These are phyloP conservation scores for Thermomyces lanuginosus DNA, from an alignment of 2,329 filamentous ascomycete species.

Conservation along the genomic window DNA sequence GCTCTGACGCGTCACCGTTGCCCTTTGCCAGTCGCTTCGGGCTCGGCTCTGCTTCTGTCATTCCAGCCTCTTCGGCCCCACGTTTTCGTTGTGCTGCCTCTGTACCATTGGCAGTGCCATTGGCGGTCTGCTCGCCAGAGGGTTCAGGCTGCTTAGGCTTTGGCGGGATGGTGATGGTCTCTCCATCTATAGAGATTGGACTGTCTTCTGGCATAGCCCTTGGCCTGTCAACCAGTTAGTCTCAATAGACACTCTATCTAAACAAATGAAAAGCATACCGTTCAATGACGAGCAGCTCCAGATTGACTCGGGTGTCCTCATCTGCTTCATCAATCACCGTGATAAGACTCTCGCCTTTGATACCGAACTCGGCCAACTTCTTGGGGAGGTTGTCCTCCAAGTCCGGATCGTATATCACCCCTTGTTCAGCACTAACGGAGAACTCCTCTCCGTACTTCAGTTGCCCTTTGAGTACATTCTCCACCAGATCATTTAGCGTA, in stretches of 20 bases:
- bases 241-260: background rate
- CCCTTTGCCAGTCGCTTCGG: conserved; percentile 23
- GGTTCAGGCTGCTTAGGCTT: conserved; percentile 28
- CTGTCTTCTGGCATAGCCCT: conserved; percentile 22
- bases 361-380: conserved; percentile 60
- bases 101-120: conserved; percentile 10
- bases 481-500: conserved; percentile 64
- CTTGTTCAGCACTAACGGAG: conserved; percentile 55
- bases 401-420: conserved; percentile 77
- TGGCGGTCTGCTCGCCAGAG: conserved; percentile 13
- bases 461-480: conserved; percentile 51
- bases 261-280: conserved; percentile 11
- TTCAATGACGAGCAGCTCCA: conserved; percentile 44
- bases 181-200: conserved; percentile 23
- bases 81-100: conserved; percentile 28
- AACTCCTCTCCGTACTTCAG: conserved; percentile 71
- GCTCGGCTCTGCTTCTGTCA: conserved; percentile 27
- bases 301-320: conserved; percentile 51
- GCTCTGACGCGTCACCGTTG: conserved; percentile 25
- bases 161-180: conserved; percentile 32
- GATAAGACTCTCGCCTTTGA: conserved; percentile 58
- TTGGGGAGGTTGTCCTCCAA: conserved; percentile 72
- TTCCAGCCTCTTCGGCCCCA: conserved; percentile 26
- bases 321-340: conserved; percentile 74
- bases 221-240: conserved; percentile 10